Evolutionary conservation across 345 rosid species (phyloP).

Genomic region (Triadica sebifera): DNA sequence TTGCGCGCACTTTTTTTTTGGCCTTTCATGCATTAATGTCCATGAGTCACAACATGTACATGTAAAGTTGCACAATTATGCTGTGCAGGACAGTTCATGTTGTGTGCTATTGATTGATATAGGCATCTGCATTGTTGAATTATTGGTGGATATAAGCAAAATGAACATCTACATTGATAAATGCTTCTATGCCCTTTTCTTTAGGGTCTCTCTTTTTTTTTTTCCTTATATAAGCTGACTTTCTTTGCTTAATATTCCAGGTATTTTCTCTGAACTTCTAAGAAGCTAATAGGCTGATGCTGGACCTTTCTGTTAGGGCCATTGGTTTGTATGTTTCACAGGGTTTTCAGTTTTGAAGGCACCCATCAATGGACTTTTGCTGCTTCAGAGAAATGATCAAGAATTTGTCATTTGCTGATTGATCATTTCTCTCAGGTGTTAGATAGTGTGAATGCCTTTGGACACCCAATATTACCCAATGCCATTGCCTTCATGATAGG

Average conservation of each 20-base stretch:
- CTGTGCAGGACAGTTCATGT: not conserved
- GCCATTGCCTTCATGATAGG: not conserved
- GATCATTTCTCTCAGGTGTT: constrained; percentile 7
- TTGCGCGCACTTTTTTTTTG: not conserved
- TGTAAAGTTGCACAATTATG: not conserved
- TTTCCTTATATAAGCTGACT: constrained; percentile 41
- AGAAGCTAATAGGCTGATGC: constrained; percentile 90
- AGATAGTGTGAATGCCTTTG: constrained; percentile 1
- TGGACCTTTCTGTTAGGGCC: constrained; percentile 76
- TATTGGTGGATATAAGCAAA: not conserved
- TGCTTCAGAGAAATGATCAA: constrained; percentile 36
- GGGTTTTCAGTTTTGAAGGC: constrained; percentile 57
- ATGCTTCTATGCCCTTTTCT: constrained; percentile 10
- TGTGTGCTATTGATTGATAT: not conserved
- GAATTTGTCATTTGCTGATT: constrained; percentile 24
- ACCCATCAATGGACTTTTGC: constrained; percentile 33
- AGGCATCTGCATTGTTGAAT: not conserved
- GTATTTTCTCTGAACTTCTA: constrained; percentile 97
- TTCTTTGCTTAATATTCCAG: constrained; percentile 74
- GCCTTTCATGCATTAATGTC: not conserved
- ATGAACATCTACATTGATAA: constrained; percentile 1
- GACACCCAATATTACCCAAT: not conserved
- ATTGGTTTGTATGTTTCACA: constrained; percentile 93
- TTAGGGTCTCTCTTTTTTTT: not conserved
- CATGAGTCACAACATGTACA: not conserved